phyloP scores from a whole-genome alignment of 73 alveolate genomes.

The Paraurostyla sp. region DNA sequence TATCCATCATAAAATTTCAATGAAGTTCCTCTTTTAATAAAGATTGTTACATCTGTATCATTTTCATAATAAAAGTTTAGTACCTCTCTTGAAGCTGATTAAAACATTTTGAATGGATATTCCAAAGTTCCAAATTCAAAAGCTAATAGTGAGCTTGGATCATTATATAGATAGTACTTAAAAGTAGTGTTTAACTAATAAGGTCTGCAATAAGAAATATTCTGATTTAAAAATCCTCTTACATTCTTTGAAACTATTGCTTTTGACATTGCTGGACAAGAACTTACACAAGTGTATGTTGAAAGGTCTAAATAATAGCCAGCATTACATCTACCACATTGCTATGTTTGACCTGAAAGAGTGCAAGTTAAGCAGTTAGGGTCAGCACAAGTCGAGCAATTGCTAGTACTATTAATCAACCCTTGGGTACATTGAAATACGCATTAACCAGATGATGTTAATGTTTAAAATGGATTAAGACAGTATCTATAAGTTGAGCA shows the following conservation, averaged over 20 bases:
- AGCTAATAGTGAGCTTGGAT: background rate
- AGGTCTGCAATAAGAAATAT: slow-evolving; percentile 1
- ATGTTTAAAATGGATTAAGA: slow-evolving; percentile 7
- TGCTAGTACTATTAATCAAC: background rate
- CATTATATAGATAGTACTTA: background rate
- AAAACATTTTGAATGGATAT: slow-evolving; percentile 34
- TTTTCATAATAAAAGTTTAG: slow-evolving; percentile 16
- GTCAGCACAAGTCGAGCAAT: background rate
- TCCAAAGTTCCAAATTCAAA: slow-evolving; percentile 23
- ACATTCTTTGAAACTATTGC: background rate
- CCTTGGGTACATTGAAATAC: background rate
- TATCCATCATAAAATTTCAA: background rate
- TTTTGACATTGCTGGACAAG: slow-evolving; percentile 22
- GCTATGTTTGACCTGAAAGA: background rate
- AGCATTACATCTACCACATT: background rate
- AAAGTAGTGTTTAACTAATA: background rate
- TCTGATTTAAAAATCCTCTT: background rate
- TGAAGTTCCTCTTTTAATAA: background rate
- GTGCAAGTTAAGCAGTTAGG: slow-evolving; percentile 2
- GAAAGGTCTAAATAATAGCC: slow-evolving; percentile 21
- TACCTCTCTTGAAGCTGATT: background rate
- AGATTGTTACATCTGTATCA: background rate
- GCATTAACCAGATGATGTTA: background rate
- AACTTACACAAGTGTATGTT: slow-evolving; percentile 16
- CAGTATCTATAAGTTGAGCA: slow-evolving; percentile 38